Evolutionary conservation across 768 basidiomycete species (phyloP), one percentile per base, ranked within the genome.

Genomic region (Kwoniella mangroviensis): DNA sequence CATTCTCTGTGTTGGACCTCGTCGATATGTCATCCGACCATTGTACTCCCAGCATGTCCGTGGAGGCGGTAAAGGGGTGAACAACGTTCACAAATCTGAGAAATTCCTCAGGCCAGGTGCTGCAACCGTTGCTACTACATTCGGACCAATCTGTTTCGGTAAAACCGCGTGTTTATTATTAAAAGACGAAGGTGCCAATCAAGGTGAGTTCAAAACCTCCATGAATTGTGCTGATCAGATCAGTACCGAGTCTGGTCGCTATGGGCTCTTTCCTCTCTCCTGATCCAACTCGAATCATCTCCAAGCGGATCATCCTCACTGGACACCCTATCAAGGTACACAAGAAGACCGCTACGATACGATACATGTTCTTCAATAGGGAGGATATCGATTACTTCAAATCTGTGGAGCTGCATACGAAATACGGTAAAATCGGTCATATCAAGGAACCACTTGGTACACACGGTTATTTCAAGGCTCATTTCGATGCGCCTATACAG

Each of bases 71-170:
- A 92, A 90, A 81, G 94, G 94, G 12, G 86, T 89, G 53, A 99
- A 99, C 86, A 98, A 98, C 76, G 94, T 97, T 2, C 95, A 98
- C 86, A 99, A 98, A 79, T 95, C 91, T 65, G 93, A 97, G 84
- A 89, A 92, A 41, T 99, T 89, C 84, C 86, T 98, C 34, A 88
- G 91, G 52, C 93, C 92, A 76, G 92, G 94, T 5, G 75, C 73
- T 13, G 84, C 85, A 0, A 88, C 85, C 67, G 91, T 98, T 22
- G 94, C 92, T 3, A 96, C 94, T 6, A 88, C 89, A 1, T 99
- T 93, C 78, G 94, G 91, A 4, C 94, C 96, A 1, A 89, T 95
- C 49, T 86, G 88, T 3, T 97, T 97, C 73, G 96, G 96, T 15
- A 90, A 89, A 63, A 89, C 90, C 80, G 89, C 93, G 13, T 92